phyloP scores from a whole-genome alignment of 2,329 filamentous ascomycete genomes.

The Xylariaceae sp. region DNA sequence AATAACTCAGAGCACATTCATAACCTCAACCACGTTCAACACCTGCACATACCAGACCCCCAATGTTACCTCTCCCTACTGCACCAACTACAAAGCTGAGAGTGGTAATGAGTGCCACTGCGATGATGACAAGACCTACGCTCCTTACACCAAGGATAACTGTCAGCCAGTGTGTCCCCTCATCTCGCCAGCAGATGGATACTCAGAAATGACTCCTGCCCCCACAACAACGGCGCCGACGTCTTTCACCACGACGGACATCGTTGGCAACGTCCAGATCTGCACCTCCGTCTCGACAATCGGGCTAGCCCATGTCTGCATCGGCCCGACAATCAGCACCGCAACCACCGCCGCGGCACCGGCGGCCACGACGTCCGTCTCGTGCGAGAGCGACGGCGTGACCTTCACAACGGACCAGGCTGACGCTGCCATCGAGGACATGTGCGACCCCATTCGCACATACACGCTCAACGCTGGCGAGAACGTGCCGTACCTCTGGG shows the following conservation, averaged over 20 bases:
- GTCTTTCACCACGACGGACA: conserved; percentile 3
- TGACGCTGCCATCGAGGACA: no score
- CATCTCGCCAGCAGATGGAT: conserved; percentile 1
- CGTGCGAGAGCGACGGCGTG: no score
- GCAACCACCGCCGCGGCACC: not conserved
- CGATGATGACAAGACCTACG: conserved; percentile 1
- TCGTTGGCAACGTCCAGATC: not conserved
- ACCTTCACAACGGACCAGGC: no score
- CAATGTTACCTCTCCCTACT: not conserved
- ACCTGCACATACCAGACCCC: conserved; percentile 3
- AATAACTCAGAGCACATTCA: not conserved
- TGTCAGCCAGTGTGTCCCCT: conserved; percentile 3
- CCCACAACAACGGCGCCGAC: not conserved
- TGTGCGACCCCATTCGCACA: no score
- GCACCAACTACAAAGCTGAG: not conserved
- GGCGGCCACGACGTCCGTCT: not conserved
- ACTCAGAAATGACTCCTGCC: not conserved
- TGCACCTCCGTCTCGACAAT: not conserved
- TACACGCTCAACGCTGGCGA: no score
- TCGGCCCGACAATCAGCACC: not conserved
- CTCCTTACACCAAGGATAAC: conserved; percentile 1
- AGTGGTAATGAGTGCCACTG: not conserved
- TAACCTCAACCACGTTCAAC: not conserved
- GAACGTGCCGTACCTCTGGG: no score
- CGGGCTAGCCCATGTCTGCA: not conserved